phyloP scores from a whole-genome alignment of 805 yeast genomes.

The Metschnikowia kofuensis region DNA sequence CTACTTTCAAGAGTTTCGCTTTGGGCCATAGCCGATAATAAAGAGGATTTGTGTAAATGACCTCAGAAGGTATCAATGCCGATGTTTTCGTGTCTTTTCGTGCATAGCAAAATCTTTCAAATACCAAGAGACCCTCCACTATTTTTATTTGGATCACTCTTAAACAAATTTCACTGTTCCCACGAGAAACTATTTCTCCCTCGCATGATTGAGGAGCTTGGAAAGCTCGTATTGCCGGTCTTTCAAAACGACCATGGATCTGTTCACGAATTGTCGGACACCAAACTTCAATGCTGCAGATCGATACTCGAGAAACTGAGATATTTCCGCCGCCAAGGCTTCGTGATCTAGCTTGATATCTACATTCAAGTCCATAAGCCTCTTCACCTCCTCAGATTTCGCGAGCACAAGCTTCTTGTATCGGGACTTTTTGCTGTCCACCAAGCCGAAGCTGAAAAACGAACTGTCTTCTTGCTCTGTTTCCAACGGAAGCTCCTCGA shows the following conservation, averaged over 20 bases:
- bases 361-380: conserved; percentile 41
- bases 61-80: too few relatives aligned
- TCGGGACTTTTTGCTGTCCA: conserved; percentile 51
- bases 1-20: too few relatives aligned
- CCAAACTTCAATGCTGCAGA: conserved; percentile 37
- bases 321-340: conserved; percentile 57
- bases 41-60: too few relatives aligned
- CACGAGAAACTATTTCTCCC: neutral
- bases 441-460: conserved; percentile 38
- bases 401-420: conserved; percentile 43
- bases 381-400: conserved; percentile 40
- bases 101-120: too few relatives aligned
- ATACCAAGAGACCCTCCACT: too few relatives aligned
- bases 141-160: too few relatives aligned
- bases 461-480: conserved; percentile 16
- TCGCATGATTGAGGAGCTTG: neutral
- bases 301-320: conserved; percentile 54
- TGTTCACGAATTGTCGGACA: conserved; percentile 28
- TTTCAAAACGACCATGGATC: conserved; percentile 9
- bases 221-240: conserved; percentile 14
- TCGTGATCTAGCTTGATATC: conserved; percentile 59
- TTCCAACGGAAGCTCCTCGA: conserved; percentile 8
- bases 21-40: too few relatives aligned
- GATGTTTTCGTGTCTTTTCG: too few relatives aligned
- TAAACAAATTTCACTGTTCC: too few relatives aligned